Evolutionary conservation across 2,329 filamentous ascomycete species (phyloP), one percentile per base, ranked within the genome.

Genomic region (Nigrospora oryzae): DNA sequence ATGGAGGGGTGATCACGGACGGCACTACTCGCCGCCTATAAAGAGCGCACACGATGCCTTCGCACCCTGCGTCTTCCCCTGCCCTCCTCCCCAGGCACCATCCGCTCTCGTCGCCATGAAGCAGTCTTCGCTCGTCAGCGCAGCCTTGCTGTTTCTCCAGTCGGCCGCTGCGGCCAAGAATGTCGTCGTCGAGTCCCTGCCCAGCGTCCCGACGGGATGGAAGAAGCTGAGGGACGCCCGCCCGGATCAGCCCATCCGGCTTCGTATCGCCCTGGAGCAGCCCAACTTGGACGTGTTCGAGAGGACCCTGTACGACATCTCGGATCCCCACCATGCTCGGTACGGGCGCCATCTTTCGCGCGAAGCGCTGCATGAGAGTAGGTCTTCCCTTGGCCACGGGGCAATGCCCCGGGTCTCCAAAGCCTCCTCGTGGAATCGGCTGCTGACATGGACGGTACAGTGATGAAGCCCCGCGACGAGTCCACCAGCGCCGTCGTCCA

Each of bases 311-410:
- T 67, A 81, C 45, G 74, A 81, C 36, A 68, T 85, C 30, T 83
- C 82, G 1, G 79, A 76, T 1, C 82, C 82, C 1, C 69, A 67
- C 28, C 71, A 81, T 51, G 61, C 68, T 2, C 67, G 63, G 16
- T 86, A 86, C 57, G 81, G 82, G 33, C 66, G 73, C 52, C 77
- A 84, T 53, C 63, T 86, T 62, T 78, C 73, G 46, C 73, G 74
- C n/a, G 70, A 80, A 32, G 71, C 84, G 53, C 60, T 84, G 33
- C 50, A 33, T 33, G 53, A 56, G 17, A 43, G 40, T 42, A 42
- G 3, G 40, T 28, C 23, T 10, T 28, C 23, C 23, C 23, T 6
- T 10, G 5, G 23, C 23, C 23, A 28, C 10, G 23, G 2, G 23
- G 23, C 23, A 10, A n/a, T 15, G 30, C n/a, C 32, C 19, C 72